Conservation (phyloP, 2,329 filamentous ascomycete genomes). For the Fusarium sp. region DNA sequence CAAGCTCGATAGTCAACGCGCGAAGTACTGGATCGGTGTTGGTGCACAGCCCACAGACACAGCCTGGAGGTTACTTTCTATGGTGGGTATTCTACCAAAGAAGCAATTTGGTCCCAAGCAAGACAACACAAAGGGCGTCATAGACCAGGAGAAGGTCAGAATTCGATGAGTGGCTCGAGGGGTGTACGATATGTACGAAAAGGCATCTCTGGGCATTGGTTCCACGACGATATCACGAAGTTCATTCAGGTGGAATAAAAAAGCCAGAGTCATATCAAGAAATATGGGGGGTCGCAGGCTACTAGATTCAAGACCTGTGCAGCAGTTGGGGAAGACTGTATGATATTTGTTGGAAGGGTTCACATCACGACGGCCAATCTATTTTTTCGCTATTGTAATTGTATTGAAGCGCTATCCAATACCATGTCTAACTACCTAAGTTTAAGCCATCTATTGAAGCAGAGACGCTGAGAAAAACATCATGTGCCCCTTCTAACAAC, state of each 20-base stretch:
- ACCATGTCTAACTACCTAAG: slow-evolving; percentile 36
- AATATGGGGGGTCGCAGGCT: background rate
- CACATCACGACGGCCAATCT: background rate
- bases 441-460: slow-evolving; percentile 28
- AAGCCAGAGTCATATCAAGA: background rate
- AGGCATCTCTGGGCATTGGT: slow-evolving; percentile 42
- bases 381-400: slow-evolving; percentile 28
- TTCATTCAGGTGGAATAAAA: slow-evolving; percentile 5
- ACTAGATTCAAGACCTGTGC: background rate
- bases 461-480: slow-evolving; percentile 33
- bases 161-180: slow-evolving; percentile 38
- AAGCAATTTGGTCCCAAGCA: slow-evolving; percentile 48
- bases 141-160: slow-evolving; percentile 42
- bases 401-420: slow-evolving; percentile 35
- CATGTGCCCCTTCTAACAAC: slow-evolving; percentile 33
- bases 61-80: slow-evolving; percentile 83
- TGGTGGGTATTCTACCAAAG: slow-evolving; percentile 67
- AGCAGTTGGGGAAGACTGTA: slow-evolving; percentile 15
- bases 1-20: slow-evolving; percentile 80
- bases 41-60: slow-evolving; percentile 94
- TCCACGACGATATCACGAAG: slow-evolving; percentile 26
- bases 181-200: slow-evolving; percentile 43
- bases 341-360: slow-evolving; percentile 10
- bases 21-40: slow-evolving; percentile 96
- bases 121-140: slow-evolving; percentile 36